These are phyloP conservation scores for Lavandula angustifolia DNA, from an alignment of 257 asterid species.

Conservation along the genomic window DNA sequence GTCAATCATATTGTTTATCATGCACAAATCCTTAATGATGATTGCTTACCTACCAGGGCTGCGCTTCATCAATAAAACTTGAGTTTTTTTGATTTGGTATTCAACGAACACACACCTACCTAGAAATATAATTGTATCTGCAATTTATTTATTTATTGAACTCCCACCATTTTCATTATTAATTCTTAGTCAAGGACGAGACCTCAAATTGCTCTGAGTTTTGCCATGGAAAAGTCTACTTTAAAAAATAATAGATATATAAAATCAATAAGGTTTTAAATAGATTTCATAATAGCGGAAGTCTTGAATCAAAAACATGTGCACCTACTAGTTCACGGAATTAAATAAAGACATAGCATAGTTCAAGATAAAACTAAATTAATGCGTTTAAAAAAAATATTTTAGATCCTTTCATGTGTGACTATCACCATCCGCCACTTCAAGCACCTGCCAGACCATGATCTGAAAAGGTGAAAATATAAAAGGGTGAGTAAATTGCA, in stretches of 20 bases:
- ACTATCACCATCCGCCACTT: no score
- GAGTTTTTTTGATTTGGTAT: background rate
- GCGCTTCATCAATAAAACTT: background rate
- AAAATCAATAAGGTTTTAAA: no score
- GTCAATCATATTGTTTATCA: background rate
- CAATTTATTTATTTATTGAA: background rate
- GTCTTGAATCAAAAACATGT: no score
- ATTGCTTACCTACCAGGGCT: background rate
- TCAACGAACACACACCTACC: background rate
- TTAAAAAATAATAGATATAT: no score
- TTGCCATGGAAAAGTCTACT: background rate
- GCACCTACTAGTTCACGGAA: no score
- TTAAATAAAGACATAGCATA: no score
- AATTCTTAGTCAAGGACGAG: background rate
- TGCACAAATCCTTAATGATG: background rate
- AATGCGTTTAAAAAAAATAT: no score
- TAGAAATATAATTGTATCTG: background rate
- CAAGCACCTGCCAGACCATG: no score
- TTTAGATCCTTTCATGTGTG: no score
- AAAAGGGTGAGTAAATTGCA: no score
- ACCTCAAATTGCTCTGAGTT: background rate
- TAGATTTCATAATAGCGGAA: no score
- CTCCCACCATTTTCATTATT: background rate
- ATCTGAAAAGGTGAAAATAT: constrained; percentile 48
- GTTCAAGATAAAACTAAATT: no score